A percentile compares a stretch with the other conserved stretches of the same genome.
phyloP scores from a whole-genome alignment of 768 basidiomycete genomes.

The Hericium coralloides region DNA sequence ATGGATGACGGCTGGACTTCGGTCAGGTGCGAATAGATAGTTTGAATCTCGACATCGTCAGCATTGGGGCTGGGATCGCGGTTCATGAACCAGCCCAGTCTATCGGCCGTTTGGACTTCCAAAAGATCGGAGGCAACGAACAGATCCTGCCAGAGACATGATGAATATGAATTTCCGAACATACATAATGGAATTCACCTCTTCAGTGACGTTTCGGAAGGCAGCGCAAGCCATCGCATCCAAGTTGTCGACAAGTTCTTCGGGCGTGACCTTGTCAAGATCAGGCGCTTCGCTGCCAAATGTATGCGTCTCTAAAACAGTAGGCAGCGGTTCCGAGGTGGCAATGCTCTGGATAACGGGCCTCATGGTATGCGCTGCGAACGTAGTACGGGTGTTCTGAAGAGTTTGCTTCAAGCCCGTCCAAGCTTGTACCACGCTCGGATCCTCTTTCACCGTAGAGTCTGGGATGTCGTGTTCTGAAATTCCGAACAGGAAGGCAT shows the following conservation, averaged over 20 bases:
- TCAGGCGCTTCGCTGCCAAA: slow-evolving; percentile 39
- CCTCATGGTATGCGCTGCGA: slow-evolving; percentile 7
- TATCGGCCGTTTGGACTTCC: slow-evolving; percentile 73
- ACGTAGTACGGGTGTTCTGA: not conserved
- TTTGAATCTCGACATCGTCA: slow-evolving; percentile 72
- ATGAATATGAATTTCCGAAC: not conserved
- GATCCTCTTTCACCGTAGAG: slow-evolving; percentile 1
- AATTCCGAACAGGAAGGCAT: slow-evolving; percentile 48
- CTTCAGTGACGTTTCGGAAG: slow-evolving; percentile 69
- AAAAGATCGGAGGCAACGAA: slow-evolving; percentile 70
- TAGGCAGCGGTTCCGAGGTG: not conserved
- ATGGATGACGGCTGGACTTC: slow-evolving; percentile 66
- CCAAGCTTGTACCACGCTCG: slow-evolving; percentile 8
- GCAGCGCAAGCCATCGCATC: slow-evolving; percentile 71
- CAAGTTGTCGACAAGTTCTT: slow-evolving; percentile 68
- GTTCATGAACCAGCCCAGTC: slow-evolving; percentile 66
- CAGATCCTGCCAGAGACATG: slow-evolving; percentile 46
- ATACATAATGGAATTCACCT: slow-evolving; percentile 34
- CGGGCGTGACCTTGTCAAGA: slow-evolving; percentile 52
- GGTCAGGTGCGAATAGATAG: slow-evolving; percentile 63
- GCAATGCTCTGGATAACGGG: slow-evolving; percentile 2
- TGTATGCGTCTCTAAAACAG: not conserved
- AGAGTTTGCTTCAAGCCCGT: not conserved
- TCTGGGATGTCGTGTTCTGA: slow-evolving; percentile 45
- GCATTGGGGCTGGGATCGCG: slow-evolving; percentile 45